These are phyloP conservation scores for Arthroderma sp. DNA, from an alignment of 2,329 filamentous ascomycete genomes.

Conservation along the genomic window DNA sequence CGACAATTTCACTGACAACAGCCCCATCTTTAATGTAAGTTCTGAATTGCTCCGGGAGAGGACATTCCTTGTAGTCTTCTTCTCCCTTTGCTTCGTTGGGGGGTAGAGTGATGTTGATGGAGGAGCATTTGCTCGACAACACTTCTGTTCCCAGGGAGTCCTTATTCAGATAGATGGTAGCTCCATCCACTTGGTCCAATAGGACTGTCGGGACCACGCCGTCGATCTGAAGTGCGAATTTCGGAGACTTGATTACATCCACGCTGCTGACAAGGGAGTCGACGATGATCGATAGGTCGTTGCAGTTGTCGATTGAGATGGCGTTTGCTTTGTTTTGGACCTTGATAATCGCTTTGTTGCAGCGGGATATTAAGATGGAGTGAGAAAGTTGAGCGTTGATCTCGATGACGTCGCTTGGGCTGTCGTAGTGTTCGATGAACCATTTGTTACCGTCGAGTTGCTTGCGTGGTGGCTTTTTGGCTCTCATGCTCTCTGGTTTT, in stretches of 20 bases:
- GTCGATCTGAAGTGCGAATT: slow-evolving; percentile 86
- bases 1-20: slow-evolving; percentile 85
- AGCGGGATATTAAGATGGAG: slow-evolving; percentile 81
- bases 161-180: slow-evolving; percentile 71
- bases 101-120: slow-evolving; percentile 75
- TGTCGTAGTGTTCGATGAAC: slow-evolving; percentile 91
- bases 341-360: slow-evolving; percentile 80
- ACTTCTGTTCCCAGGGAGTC: slow-evolving; percentile 67
- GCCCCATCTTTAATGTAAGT: slow-evolving; percentile 63
- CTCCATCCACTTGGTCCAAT: slow-evolving; percentile 86
- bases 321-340: slow-evolving; percentile 90
- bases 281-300: slow-evolving; percentile 69
- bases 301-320: slow-evolving; percentile 87
- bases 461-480: slow-evolving; percentile 68
- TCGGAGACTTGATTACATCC: slow-evolving; percentile 88
- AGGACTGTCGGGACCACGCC: slow-evolving; percentile 76
- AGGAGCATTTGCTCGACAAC: slow-evolving; percentile 76
- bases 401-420: slow-evolving; percentile 57
- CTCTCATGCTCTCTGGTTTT: slow-evolving; percentile 72
- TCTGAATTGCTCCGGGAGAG: slow-evolving; percentile 83
- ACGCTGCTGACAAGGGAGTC: slow-evolving; percentile 83
- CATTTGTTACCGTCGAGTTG: slow-evolving; percentile 84
- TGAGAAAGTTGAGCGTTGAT: slow-evolving; percentile 73
- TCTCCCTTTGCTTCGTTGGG: slow-evolving; percentile 51
- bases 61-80: slow-evolving; percentile 75